Evolutionary conservation across 148 eudicot genomes (phyloP), one percentile per base, ranked within the genome.

Genomic region (Fallopia convolvulus): DNA sequence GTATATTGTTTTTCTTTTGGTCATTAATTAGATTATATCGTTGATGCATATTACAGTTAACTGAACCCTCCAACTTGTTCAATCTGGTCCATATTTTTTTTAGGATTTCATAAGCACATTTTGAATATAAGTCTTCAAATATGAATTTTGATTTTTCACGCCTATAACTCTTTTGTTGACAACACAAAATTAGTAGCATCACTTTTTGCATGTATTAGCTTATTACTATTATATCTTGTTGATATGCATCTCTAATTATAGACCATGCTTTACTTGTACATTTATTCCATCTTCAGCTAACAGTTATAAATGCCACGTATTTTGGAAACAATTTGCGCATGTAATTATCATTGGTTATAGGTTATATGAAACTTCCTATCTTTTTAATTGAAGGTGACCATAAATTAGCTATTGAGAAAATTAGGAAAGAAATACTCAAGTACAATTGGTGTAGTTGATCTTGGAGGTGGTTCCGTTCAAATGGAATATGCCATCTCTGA

Each of bases 381-480:
- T 18, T 72, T 76, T n/a, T 77, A 49, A 74, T 6, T 84, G 74
- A 83, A 94, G 99, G 99, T 94, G 71, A 92, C 97, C 3, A 86
- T 94, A 76, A 94, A 94, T 85, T 92, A 94, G 79, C 84, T 94
- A 61, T 72, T 88, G 72, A 91, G 97, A 36, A 86, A 87, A 26
- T 79, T 94, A 82, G 99, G 99, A 10, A 92, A 92, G 84, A 79
- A 80, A 26, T 94, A 88, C 80, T 77, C 91, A 3, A 33, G 76
- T 66, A 94, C 99, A 73, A 97, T 94, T 79, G 99, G 99, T 72
- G 99, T 94, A 74, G 96, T 94, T 86, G 99, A 94, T 85, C 99
- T 94, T 84, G 99, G 99, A 50, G 99, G 99, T 79, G 99, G 99
- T 79, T 94, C 99, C 77, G 99, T 94, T 82, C 99, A 94, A 81